phyloP scores from a whole-genome alignment of 2,329 filamentous ascomycete species.

The Metarhizium album region DNA sequence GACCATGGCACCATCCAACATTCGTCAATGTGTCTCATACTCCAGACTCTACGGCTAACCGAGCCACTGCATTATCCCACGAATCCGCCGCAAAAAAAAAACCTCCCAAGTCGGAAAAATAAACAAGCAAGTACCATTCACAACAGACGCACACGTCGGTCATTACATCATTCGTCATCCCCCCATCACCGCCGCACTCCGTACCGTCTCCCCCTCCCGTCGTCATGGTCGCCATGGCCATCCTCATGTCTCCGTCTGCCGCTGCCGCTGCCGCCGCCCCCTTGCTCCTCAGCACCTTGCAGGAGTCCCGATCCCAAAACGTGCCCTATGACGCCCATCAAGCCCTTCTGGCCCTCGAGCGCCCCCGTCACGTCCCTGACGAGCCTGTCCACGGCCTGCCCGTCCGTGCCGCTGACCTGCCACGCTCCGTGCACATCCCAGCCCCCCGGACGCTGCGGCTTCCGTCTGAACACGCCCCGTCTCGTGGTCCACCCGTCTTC shows the following conservation, averaged over 20 bases:
- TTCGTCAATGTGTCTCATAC: too few relatives aligned
- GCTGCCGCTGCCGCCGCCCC: neutral
- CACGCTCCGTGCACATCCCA: constrained; percentile 31
- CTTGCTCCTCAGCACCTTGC: constrained; percentile 6
- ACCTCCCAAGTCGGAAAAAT: neutral
- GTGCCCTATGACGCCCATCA: constrained; percentile 20
- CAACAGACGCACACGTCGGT: constrained; percentile 3
- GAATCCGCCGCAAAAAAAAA: too few relatives aligned
- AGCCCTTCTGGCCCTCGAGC: constrained; percentile 20
- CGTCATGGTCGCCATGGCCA: constrained; percentile 10
- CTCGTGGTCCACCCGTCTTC: constrained; percentile 23
- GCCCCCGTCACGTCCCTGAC: constrained; percentile 17
- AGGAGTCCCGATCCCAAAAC: constrained; percentile 17
- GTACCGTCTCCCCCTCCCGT: constrained; percentile 8
- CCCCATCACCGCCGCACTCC: neutral
- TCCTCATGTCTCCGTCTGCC: neutral
- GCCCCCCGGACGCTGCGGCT: constrained; percentile 20
- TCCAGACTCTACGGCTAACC: too few relatives aligned
- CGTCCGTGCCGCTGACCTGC: constrained; percentile 34
- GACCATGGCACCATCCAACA: too few relatives aligned
- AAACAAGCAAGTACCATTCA: neutral
- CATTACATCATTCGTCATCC: constrained; percentile 5
- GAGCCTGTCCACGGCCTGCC: constrained; percentile 26
- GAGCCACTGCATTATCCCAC: too few relatives aligned
- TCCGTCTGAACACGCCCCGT: constrained; percentile 32